Percentiles rank a stretch among this genome's conserved stretches.
Conservation (phyloP, 2,329 filamentous ascomycete genomes). For the Beauveria sp. region DNA sequence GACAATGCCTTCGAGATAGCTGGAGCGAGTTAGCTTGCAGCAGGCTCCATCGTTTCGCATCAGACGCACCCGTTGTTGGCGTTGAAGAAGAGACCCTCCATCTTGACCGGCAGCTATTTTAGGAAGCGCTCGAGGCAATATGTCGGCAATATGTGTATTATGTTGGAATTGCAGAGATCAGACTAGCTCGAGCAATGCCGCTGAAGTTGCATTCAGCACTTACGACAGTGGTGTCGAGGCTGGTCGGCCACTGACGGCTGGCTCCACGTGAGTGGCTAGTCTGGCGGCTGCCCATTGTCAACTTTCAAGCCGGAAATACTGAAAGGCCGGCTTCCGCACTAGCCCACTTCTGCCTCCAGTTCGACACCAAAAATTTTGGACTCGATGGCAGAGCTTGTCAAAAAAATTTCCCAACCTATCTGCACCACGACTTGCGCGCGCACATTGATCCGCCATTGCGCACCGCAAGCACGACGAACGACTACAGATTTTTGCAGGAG, state of each 20-base stretch:
- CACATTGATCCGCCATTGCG: constrained; percentile 29
- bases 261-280: constrained; percentile 6
- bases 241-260: constrained; percentile 3
- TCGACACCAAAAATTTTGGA: constrained; percentile 18
- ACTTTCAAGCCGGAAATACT: constrained; percentile 1
- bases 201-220: constrained; percentile 2
- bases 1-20: constrained; percentile 95
- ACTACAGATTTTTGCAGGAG: constrained; percentile 25
- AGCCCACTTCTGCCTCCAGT: constrained; percentile 5
- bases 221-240: constrained; percentile 2
- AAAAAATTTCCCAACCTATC: constrained; percentile 34
- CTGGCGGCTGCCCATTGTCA: neutral
- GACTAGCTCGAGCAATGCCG: constrained; percentile 3
- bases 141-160: constrained; percentile 2
- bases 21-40: constrained; percentile 32
- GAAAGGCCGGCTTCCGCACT: constrained; percentile 9
- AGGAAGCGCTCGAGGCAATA: neutral
- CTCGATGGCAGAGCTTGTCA: constrained; percentile 30
- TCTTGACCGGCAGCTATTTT: constrained; percentile 31
- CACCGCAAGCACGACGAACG: constrained; percentile 27
- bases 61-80: constrained; percentile 74
- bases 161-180: constrained; percentile 11
- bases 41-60: neutral
- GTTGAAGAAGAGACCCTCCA: constrained; percentile 94
- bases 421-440: constrained; percentile 25